These are phyloP conservation scores for Calonectria pauciramosa DNA, from an alignment of 2,329 filamentous ascomycete species.

Conservation along the genomic window DNA sequence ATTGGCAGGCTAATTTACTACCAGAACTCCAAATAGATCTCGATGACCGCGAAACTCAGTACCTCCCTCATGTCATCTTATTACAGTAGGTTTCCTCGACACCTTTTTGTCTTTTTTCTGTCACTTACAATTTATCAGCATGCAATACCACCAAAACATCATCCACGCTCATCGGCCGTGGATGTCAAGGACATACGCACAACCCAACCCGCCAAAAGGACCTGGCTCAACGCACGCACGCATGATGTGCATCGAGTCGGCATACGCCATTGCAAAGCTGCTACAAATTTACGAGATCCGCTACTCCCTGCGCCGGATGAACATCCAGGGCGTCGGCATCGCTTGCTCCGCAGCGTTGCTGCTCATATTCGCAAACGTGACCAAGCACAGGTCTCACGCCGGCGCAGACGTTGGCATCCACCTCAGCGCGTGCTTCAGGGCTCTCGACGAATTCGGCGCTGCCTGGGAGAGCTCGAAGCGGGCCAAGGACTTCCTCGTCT, in stretches of 20 bases:
- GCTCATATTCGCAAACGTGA: slow-evolving; percentile 37
- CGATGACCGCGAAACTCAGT: slow-evolving; percentile 27
- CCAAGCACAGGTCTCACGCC: slow-evolving; percentile 32
- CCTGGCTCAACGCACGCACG: slow-evolving; percentile 40
- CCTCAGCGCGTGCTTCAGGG: slow-evolving; percentile 42
- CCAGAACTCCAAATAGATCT: slow-evolving; percentile 35
- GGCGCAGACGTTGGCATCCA: slow-evolving; percentile 28
- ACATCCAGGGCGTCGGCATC: slow-evolving; percentile 37
- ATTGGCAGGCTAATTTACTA: slow-evolving; percentile 39
- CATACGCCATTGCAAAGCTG: slow-evolving; percentile 34
- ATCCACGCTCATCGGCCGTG: slow-evolving; percentile 45
- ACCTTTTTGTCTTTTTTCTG: too few relatives aligned
- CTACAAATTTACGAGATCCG: slow-evolving; percentile 33
- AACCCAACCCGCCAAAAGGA: slow-evolving; percentile 38
- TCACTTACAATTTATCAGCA: slow-evolving; percentile 25
- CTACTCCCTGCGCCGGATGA: slow-evolving; percentile 36
- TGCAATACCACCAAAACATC: slow-evolving; percentile 46
- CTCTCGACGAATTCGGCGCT: slow-evolving; percentile 38
- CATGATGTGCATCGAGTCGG: slow-evolving; percentile 42
- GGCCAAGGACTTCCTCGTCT: slow-evolving; percentile 38
- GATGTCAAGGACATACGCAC: slow-evolving; percentile 43
- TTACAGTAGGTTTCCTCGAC: slow-evolving; percentile 34
- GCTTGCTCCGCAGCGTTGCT: slow-evolving; percentile 30
- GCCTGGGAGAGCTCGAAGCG: slow-evolving; percentile 44
- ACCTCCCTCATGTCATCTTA: slow-evolving; percentile 43